These are phyloP conservation scores for Kwoniella botswanensis DNA, from an alignment of 768 basidiomycete genomes.

Conservation along the genomic window DNA sequence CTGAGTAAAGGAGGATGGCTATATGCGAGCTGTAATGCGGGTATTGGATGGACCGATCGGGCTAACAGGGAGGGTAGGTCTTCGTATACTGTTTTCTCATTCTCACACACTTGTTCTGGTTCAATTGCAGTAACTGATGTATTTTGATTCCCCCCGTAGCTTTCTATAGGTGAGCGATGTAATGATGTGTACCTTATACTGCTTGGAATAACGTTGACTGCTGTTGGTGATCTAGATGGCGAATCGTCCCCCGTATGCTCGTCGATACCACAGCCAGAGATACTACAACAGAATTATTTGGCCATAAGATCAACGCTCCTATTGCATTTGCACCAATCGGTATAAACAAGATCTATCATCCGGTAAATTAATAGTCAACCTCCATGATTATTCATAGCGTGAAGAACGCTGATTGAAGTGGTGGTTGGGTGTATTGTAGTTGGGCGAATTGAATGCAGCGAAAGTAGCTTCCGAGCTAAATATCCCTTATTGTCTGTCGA, in stretches of 20 bases:
- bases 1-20: slow-evolving; percentile 67
- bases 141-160: slow-evolving; percentile 7
- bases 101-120: no score
- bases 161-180: slow-evolving; percentile 28
- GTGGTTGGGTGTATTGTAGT: slow-evolving; percentile 36
- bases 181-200: no score
- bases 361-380: background rate
- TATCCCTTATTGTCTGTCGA: slow-evolving; percentile 75
- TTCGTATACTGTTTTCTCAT: background rate
- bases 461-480: slow-evolving; percentile 68
- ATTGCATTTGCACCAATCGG: slow-evolving; percentile 71
- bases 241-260: slow-evolving; percentile 72
- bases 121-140: background rate
- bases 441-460: slow-evolving; percentile 74
- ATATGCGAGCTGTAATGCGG: slow-evolving; percentile 80
- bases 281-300: slow-evolving; percentile 63
- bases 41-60: slow-evolving; percentile 69
- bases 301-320: slow-evolving; percentile 63
- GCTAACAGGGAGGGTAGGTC: slow-evolving; percentile 65
- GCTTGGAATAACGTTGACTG: no score
- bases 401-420: background rate
- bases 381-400: no score
- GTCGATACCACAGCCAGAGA: slow-evolving; percentile 64
- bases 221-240: slow-evolving; percentile 62
- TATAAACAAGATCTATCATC: slow-evolving; percentile 62